These are phyloP conservation scores for Eucalyptus albens DNA, from an alignment of 345 rosid genomes.

Conservation along the genomic window DNA sequence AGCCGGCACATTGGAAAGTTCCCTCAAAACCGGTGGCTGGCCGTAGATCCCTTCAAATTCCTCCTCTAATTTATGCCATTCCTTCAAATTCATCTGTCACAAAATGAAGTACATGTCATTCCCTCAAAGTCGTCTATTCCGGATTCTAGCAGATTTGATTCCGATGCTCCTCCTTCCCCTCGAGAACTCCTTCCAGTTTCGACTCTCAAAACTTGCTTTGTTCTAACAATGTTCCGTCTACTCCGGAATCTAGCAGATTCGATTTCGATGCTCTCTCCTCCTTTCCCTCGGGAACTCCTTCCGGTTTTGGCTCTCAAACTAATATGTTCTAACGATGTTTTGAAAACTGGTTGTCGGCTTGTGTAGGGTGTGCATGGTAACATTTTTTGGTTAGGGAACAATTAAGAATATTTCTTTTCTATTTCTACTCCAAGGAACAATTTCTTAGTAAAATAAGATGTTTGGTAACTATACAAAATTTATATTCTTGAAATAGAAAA, in stretches of 20 bases:
- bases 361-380: neutral
- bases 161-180: neutral
- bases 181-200: neutral
- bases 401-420: no score
- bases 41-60: neutral
- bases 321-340: neutral
- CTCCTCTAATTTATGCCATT: neutral
- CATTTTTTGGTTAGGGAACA: rapidly evolving
- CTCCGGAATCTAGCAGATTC: neutral
- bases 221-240: neutral
- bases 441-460: no score
- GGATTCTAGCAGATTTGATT: neutral
- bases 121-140: no score
- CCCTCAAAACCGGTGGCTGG: neutral
- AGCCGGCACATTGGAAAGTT: neutral
- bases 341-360: neutral
- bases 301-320: neutral
- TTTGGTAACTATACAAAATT: no score
- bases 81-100: neutral
- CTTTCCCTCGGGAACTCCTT: neutral
- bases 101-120: neutral
- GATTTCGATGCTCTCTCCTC: neutral
- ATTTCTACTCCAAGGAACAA: rapidly evolving
- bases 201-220: neutral
- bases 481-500: no score